Evolutionary conservation across 176 grass and related monocot genomes (phyloP), one percentile per base, ranked within the genome.

Genomic region (Aegilops speltoides): DNA sequence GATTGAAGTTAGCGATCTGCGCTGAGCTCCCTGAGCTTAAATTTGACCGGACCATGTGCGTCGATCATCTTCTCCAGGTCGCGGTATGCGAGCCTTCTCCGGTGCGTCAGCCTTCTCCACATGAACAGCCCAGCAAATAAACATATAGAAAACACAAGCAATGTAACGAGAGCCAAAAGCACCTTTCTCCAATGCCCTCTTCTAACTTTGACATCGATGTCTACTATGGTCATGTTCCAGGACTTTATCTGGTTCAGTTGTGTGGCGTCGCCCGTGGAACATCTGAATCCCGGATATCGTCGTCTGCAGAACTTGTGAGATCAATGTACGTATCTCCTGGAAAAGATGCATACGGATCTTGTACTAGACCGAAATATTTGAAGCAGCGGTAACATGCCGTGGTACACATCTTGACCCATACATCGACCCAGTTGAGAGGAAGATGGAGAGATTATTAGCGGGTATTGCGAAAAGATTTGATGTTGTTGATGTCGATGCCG

Each of bases 21-120:
- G n/a, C 82, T 89, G 14, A 92, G 80, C 68, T 92, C 84, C 68
- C 73, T 64, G 2, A 92, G 81, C 87, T 56, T 56, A 9, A 89
- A 92, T 26, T 24, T 84, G 5, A 89, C 28, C 0, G 84, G 87
- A 4, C 91, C 65, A 10, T 56, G 15, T 4, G 61, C 91, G 28
- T 89, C 84, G 68, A 89, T 86, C 79, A 86, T 82, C 56, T 63
- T 64, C 33, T 33, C 33, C 33, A 89, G 80, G 64, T 88, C 83
- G 19, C 64, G 86, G 72, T 88, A 88, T 33, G 80, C 90, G 0
- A 48, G 82, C 40, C 79, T 79, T 52, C 48, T 31, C 16, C 66
- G 23, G 19, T 63, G 24, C 8, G 72, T 82, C 29, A 57, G 7
- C 20, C 26, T 28, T 37, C 10, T 81, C 60, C 86, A 82, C 28